phyloP scores from a whole-genome alignment of 2,329 filamentous ascomycete species.

The Monosporascus sp. region DNA sequence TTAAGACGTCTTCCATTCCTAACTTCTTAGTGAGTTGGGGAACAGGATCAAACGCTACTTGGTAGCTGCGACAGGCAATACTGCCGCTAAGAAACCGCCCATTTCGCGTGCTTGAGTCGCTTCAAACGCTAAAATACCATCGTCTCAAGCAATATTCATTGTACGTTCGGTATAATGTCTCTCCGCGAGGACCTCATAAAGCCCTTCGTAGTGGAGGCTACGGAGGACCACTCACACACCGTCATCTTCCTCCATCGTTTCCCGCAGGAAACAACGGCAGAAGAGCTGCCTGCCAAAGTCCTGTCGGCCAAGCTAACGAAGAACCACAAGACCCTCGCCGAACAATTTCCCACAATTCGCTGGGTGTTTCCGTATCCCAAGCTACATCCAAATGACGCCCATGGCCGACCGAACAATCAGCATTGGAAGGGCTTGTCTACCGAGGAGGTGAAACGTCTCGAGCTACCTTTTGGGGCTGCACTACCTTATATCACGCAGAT shows the following conservation, averaged over 20 bases:
- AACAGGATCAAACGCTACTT: too few relatives aligned
- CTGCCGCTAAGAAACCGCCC: too few relatives aligned
- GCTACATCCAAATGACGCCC: neutral
- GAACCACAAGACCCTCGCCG: constrained; percentile 7
- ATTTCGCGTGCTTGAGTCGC: too few relatives aligned
- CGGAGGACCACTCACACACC: constrained; percentile 11
- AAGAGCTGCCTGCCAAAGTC: constrained; percentile 9
- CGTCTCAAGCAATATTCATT: too few relatives aligned
- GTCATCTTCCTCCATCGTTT: constrained; percentile 16
- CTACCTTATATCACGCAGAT: constrained; percentile 15
- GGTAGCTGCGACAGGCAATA: too few relatives aligned
- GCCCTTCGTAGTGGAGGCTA: constrained; percentile 10
- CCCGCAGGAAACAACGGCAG: constrained; percentile 4
- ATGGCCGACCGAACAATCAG: neutral
- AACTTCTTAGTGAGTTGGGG: too few relatives aligned
- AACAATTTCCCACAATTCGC: constrained; percentile 10
- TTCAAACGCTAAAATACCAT: too few relatives aligned
- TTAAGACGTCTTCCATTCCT: too few relatives aligned
- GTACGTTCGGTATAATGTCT: neutral
- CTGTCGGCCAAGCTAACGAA: constrained; percentile 9
- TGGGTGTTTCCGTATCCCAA: constrained; percentile 15
- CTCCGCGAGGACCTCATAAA: neutral
- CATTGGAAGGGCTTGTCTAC: constrained; percentile 7
- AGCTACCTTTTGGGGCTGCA: neutral
- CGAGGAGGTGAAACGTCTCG: constrained; percentile 4